These are phyloP conservation scores for Nannochloropsis salina DNA, from an alignment of 108 stramenopile species.

Conservation along the genomic window DNA sequence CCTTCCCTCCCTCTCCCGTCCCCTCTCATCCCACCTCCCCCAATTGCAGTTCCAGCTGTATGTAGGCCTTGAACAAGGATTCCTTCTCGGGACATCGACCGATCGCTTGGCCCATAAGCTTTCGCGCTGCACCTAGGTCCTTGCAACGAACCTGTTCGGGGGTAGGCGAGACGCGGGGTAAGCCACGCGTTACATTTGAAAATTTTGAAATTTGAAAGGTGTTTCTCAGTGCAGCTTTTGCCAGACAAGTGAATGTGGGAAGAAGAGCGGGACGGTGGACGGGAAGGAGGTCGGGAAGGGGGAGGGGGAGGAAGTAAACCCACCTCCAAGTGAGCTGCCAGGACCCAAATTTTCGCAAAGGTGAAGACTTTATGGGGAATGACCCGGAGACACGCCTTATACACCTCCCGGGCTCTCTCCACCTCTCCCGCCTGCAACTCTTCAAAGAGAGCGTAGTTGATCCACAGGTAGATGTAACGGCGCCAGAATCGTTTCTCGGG, in stretches of 20 bases:
- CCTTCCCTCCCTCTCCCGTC: too few relatives aligned
- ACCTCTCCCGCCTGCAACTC: conserved; percentile 72
- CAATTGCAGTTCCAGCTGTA: conserved; percentile 84
- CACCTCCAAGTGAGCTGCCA: conserved; percentile 87
- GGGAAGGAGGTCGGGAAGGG: background rate
- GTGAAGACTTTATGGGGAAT: conserved; percentile 88
- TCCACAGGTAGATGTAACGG: conserved; percentile 96
- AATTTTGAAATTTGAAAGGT: too few relatives aligned
- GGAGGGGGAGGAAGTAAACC: background rate
- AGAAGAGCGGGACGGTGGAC: background rate
- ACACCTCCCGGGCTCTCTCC: conserved; percentile 74
- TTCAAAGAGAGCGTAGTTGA: conserved; percentile 91
- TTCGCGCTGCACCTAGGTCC: conserved; percentile 80
- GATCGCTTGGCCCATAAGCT: conserved; percentile 82
- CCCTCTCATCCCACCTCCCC: conserved; percentile 62
- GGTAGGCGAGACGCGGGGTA: too few relatives aligned
- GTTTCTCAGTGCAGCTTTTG: too few relatives aligned
- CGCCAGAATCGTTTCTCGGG: conserved; percentile 87
- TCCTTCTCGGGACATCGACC: conserved; percentile 83
- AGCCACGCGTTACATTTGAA: too few relatives aligned
- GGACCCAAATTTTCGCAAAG: conserved; percentile 93
- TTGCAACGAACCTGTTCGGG: conserved; percentile 56
- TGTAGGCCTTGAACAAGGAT: conserved; percentile 82
- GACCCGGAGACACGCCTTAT: conserved; percentile 70
- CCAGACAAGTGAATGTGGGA: too few relatives aligned